Evolutionary conservation across 495 filamentous ascomycete species (phyloP), one percentile per base, ranked within the genome.

Genomic region (Penicillium maclennaniae): DNA sequence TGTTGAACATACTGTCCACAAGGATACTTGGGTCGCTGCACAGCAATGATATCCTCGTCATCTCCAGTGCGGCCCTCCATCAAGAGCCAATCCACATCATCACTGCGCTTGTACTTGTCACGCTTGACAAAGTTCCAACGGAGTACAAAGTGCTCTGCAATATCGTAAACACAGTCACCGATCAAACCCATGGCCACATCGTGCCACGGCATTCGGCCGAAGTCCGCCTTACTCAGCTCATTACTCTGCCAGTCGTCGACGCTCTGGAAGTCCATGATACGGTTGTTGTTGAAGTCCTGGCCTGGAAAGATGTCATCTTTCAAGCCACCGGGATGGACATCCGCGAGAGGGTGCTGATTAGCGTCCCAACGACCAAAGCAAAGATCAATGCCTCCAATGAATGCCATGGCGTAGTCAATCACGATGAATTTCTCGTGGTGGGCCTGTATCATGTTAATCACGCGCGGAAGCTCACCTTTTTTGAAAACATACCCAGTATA

Each of bases 351-450:
- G 72, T 97, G 92, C 63, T 95, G 89, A 54, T 87, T 83, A 47
- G 78, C 73, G 56, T 96, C 92, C 92, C 92, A 97, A 23, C 92
- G 82, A 4, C 92, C 92, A 66, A 96, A 97, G 69, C 92, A 97
- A n/a, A 97, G 79, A 70, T 97, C 92, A 28, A 97, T 77, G 2
- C 92, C 92, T 37, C 92, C 92, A 51, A 96, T 90, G 60, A 96
- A 97, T 16, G 90, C 92, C 54, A 92, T 62, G 16, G 82, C 80
- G 68, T 95, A 95, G 70, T 97, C 92, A 47, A 97, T 87, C 27
- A 97, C 89, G 47, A 97, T 84, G 70, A 96, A 89, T 62, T 97
- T 97, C 64, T 97, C 92, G 65, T 97, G 92, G 65, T 97, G 92
- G 0, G 92, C 92, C 75, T 77, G 52, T 34, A 20, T 2, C 1